Evolutionary conservation across 2,329 filamentous ascomycete species (phyloP).

Genomic region (Penicillium corylophilum): DNA sequence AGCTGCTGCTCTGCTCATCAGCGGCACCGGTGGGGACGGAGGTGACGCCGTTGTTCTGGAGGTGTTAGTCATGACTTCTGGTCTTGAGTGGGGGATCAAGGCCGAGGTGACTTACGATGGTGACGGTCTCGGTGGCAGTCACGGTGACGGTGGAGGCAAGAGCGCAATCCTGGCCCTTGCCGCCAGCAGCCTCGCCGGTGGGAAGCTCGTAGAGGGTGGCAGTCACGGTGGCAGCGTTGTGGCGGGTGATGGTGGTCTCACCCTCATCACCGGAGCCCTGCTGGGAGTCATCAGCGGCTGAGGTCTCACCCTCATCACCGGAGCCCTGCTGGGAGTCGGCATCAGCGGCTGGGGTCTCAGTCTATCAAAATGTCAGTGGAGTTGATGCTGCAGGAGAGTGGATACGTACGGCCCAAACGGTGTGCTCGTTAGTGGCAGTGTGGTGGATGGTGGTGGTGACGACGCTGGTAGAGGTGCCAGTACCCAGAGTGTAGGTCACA

Average conservation of each 20-base stretch:
- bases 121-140: constrained; percentile 36
- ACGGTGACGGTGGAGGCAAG: constrained; percentile 31
- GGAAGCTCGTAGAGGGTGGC: constrained; percentile 25
- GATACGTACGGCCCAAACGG: constrained; percentile 28
- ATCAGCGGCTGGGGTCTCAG: constrained; percentile 9
- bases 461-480: constrained; percentile 35
- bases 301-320: constrained; percentile 5
- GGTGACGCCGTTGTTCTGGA: constrained; percentile 6
- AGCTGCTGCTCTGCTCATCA: constrained; percentile 8
- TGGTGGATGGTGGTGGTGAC: constrained; percentile 40
- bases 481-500: constrained; percentile 42
- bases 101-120: constrained; percentile 30
- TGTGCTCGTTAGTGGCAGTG: constrained; percentile 31
- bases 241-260: constrained; percentile 29
- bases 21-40: constrained; percentile 6
- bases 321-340: constrained; percentile 10
- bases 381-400: background rate
- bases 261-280: constrained; percentile 5
- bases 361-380: background rate
- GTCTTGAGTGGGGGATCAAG: background rate
- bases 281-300: constrained; percentile 15
- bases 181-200: constrained; percentile 9
- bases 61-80: background rate
- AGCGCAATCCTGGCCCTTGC: constrained; percentile 7
- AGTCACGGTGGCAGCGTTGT: constrained; percentile 32